phyloP scores from a whole-genome alignment of 2,329 filamentous ascomycete genomes.

The Nakataea oryzae region DNA sequence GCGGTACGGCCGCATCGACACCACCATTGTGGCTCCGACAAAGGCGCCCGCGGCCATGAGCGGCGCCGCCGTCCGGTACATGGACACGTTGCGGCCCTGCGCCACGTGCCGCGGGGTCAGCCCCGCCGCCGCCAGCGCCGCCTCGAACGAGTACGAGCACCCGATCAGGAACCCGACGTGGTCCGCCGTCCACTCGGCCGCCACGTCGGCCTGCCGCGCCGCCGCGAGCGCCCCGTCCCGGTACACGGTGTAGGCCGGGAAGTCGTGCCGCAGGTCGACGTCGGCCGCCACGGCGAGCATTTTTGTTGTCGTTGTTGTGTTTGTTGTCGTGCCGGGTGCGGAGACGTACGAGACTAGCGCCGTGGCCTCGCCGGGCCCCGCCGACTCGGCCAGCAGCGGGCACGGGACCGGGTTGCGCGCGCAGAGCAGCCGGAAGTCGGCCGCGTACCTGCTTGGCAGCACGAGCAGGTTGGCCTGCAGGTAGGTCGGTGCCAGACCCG shows the following conservation, averaged over 20 bases:
- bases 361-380: conserved; percentile 25
- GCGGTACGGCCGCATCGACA: conserved; percentile 53
- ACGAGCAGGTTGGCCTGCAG: conserved; percentile 54
- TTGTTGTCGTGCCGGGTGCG: conserved; percentile 5
- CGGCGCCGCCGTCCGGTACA: conserved; percentile 49
- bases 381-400: conserved; percentile 45
- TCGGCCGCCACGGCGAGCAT: conserved; percentile 21
- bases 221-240: conserved; percentile 28
- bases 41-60: conserved; percentile 50
- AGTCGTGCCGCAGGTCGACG: conserved; percentile 47
- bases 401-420: conserved; percentile 51
- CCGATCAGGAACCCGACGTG: conserved; percentile 55
- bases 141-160: conserved; percentile 54
- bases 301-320: background rate
- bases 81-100: conserved; percentile 41
- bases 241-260: conserved; percentile 49
- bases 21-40: conserved; percentile 40
- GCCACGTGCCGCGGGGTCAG: conserved; percentile 39
- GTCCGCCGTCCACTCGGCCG: conserved; percentile 40
- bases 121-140: conserved; percentile 37
- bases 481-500: conserved; percentile 41
- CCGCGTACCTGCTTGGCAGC: conserved; percentile 42
- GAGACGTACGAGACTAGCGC: conserved; percentile 4
- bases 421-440: conserved; percentile 49
- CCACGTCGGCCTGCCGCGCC: conserved; percentile 34